Base-by-base conservation (phyloP, 805 yeast species). In the Yamadazyma nakazawae region DNA sequence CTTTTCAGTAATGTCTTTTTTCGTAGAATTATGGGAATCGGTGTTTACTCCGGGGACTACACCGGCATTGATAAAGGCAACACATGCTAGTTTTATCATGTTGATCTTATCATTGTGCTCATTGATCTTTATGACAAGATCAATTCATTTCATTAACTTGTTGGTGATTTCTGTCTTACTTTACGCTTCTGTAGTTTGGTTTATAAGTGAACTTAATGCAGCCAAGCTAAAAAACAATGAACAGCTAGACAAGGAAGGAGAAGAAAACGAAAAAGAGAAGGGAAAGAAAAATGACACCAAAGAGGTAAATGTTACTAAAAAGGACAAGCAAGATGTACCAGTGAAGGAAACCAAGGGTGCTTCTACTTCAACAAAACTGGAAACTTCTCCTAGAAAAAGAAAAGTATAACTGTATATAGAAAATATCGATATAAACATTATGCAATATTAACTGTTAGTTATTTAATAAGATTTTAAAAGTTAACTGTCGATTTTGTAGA, bases 11-110 rank as follows among this genome's bases (percentile, higher is more conserved):
- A 67, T 73, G 66, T 51, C 67, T 14, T 82, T 82, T 60, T 48
- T 85, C 32, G 70, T 66, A 21, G 95, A 86, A 21, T 75, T 92
- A 37, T 91, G 97, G 97, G 84, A 86, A 46, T 87, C 96, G 12
- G 80, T 94, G 24, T 88, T 92, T 66, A 83, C 88, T 14, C 97
- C 98, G 5, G 99, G 99, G 1, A 81, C 96, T 0, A 80, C 94
- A 1, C 97, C 97, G 1, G 89, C 95, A 1, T 75, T 94, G 43
- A 74, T 90, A n/a, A 73, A 76, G 34, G 97, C 98, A 2, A 92
- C 97, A 0, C 97, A 94, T 62, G 76, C 71, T 2, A 85, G 97
- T 2, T 94, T 94, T 58, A 70, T 77, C 0, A 74, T 85, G 10
- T 73, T 94, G 46, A 70, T 82, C 11, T 40, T 78, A 5, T 75